Conservation (phyloP, 1,284 basidiomycete species). For the Leccinum griseonigrum region DNA sequence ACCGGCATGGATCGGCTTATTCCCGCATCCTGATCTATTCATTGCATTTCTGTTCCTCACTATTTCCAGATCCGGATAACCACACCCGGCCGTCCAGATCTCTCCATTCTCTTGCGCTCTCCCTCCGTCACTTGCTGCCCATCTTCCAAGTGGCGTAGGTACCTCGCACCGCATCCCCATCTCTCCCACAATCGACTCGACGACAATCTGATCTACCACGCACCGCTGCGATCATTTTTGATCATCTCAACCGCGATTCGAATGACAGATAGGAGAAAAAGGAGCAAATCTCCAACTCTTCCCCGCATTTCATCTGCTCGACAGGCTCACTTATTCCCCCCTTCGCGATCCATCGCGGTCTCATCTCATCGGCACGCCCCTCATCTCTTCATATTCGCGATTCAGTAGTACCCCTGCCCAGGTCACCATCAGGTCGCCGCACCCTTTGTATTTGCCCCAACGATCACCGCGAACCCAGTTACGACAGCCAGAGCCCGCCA, state of each 20-base stretch:
- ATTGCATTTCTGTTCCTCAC: conserved; percentile 3
- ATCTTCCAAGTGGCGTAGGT: conserved; percentile 6
- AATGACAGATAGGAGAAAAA: conserved; percentile 12
- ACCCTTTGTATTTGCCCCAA: neutral
- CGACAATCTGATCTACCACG: conserved; percentile 24
- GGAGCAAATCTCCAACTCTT: conserved; percentile 11
- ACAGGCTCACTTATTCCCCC: neutral
- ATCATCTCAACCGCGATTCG: conserved; percentile 1
- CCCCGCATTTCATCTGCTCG: conserved; percentile 11
- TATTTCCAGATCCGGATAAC: conserved; percentile 14
- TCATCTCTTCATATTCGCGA: neutral
- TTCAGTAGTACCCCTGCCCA: conserved; percentile 11
- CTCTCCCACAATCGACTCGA: conserved; percentile 12
- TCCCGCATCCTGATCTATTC: conserved; percentile 7
- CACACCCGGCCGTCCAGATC: conserved; percentile 19
- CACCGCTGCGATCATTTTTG: conserved; percentile 16
- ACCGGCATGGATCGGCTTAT: conserved; percentile 11
- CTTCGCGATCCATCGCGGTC: conserved; percentile 24
- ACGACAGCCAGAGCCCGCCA: conserved; percentile 13
- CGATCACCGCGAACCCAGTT: conserved; percentile 8
- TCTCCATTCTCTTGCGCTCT: conserved; percentile 1
- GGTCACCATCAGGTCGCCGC: neutral
- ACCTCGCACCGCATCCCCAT: neutral
- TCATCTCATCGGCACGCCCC: conserved; percentile 10
- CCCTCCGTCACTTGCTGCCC: neutral